Evolutionary conservation across 805 yeast genomes (phyloP), one percentile per base, ranked within the genome.

Genomic region (Monosporozyma yasuniensis): DNA sequence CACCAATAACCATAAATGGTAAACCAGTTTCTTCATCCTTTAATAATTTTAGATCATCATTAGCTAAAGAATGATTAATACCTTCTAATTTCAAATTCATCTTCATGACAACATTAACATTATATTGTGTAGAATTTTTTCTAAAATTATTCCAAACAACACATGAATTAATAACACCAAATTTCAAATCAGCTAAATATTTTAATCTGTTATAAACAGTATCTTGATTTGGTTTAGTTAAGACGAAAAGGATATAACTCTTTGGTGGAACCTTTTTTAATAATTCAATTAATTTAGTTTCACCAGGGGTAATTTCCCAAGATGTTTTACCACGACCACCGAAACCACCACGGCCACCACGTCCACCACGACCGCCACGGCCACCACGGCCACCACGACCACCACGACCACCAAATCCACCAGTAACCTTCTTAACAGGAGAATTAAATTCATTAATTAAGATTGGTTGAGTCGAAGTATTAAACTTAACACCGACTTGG

Each of bases 21-120:
- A 58, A 47, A 2, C 53, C 54, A 19, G 56, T 49, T 11, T 47
- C 50, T 14, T 53, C 38, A 38, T 58, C 61, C 19, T 44, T 55
- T 27, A 58, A 43, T 21, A 52, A 38, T 10, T 48, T 35, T 28
- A 51, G 41, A 37, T 49, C 49, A 11, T 50, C 46, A 22, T 42
- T 23, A 28, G 46, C 23, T 47, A 58, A 48, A n/a, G 58, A 48
- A 46, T 58, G 61, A 32, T 58, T 58, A 28, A 50, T 34, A 49
- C 61, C 61, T 30, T 49, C 42, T 44, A 56, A 43, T 37, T 58
- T 58, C 42, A 58, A 47, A 38, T 58, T 58, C 58, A 58, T 58
- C 50, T 58, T 58, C 58, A 58, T 56, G 5, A 49, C 57, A 23
- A 57, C 54, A 48, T 58, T 56, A n/a, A 50, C 50, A 39, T 58